A percentile compares a stretch with the other conserved stretches of the same genome.
Evolutionary conservation across 345 rosid species (phyloP).

Genomic region (Pugionium cornutum): DNA sequence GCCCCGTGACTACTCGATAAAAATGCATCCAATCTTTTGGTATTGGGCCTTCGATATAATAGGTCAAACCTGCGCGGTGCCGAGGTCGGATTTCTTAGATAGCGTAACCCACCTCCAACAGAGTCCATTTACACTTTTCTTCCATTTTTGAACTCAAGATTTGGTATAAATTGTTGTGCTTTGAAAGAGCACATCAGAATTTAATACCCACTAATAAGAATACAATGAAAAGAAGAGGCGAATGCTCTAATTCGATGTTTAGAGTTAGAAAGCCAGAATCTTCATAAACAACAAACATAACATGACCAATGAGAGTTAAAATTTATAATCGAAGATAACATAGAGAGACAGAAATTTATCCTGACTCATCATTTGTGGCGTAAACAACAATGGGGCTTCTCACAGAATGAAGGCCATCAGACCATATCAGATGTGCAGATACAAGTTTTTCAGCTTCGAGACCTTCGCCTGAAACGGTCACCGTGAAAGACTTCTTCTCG

Average conservation of each 20-base stretch:
- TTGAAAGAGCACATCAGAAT: too few species aligned
- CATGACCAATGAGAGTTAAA: conserved; percentile 1
- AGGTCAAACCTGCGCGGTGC: too few species aligned
- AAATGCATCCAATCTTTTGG: too few species aligned
- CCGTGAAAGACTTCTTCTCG: conserved; percentile 50
- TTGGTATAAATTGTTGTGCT: too few species aligned
- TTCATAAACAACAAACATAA: conserved; percentile 14
- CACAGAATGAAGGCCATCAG: conserved; percentile 41
- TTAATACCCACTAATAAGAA: too few species aligned
- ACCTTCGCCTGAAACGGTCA: conserved; percentile 35
- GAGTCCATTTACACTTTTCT: too few species aligned
- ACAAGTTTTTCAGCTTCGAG: background rate
- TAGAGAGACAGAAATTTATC: background rate
- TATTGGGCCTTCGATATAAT: too few species aligned
- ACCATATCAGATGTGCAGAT: conserved; percentile 44
- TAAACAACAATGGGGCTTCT: conserved; percentile 46
- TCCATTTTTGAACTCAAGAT: too few species aligned
- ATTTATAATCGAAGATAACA: conserved; percentile 1
- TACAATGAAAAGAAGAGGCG: conserved; percentile 1
- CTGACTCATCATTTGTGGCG: background rate
- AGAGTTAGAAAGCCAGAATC: background rate
- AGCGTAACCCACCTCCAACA: too few species aligned
- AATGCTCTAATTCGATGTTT: background rate
- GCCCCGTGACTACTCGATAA: too few species aligned
- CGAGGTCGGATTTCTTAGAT: too few species aligned